Conservation (phyloP, 352 stramenopile genomes). For the Phytopythium litorale region DNA sequence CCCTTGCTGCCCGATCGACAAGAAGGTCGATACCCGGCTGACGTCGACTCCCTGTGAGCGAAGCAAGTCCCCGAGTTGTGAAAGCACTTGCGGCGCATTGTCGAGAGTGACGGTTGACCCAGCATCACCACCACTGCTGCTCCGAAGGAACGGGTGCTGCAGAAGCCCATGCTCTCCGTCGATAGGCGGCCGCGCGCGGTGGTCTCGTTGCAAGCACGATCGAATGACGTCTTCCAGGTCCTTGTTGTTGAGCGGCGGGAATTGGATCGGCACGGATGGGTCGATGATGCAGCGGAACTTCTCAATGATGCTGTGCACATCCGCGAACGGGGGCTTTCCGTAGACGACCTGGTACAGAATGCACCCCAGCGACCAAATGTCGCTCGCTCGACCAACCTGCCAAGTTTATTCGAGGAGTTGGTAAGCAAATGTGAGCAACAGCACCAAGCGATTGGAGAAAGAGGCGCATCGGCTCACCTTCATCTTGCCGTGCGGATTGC, state of each 20-base stretch:
- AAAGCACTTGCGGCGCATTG: slow-evolving; percentile 37
- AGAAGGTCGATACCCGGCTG: slow-evolving; percentile 42
- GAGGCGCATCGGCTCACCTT: slow-evolving; percentile 28
- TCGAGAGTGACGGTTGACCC: slow-evolving; percentile 32
- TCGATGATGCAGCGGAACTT: slow-evolving; percentile 96
- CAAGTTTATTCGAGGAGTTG: slow-evolving; percentile 8
- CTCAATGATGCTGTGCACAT: slow-evolving; percentile 92
- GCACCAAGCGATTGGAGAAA: background rate
- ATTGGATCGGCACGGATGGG: slow-evolving; percentile 87
- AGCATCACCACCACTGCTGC: slow-evolving; percentile 23
- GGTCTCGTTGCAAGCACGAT: slow-evolving; percentile 82
- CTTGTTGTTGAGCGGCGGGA: slow-evolving; percentile 77
- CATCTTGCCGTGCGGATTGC: slow-evolving; percentile 70
- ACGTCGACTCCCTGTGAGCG: slow-evolving; percentile 40
- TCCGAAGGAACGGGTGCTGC: slow-evolving; percentile 75
- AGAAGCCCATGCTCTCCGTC: slow-evolving; percentile 72
- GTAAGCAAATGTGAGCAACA: background rate
- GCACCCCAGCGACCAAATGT: slow-evolving; percentile 96
- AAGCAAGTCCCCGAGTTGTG: slow-evolving; percentile 45
- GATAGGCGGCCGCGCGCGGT: slow-evolving; percentile 74
- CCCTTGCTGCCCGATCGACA: slow-evolving; percentile 42
- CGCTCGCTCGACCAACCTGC: slow-evolving; percentile 86
- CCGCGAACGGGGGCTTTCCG: slow-evolving; percentile 92
- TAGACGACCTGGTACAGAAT: slow-evolving; percentile 98
- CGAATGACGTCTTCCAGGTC: slow-evolving; percentile 85